Evolutionary conservation across 179 eudicot species (phyloP), one percentile per base, ranked within the genome.

Genomic region (Pouteria campechiana): DNA sequence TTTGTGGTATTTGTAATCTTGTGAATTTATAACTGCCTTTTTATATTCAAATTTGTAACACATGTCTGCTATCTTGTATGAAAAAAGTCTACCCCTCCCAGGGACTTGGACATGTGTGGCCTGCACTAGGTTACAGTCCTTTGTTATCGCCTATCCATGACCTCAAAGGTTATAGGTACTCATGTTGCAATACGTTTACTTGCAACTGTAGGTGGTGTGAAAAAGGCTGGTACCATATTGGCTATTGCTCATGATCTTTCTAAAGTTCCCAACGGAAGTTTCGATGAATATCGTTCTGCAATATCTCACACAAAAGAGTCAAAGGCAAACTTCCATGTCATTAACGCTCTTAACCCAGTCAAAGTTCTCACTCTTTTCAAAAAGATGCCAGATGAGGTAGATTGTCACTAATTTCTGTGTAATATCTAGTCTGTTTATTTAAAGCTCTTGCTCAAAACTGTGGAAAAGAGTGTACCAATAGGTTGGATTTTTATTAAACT

Each of bases 361-460:
- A 65, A 56, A 50, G 87, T 77, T 37, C 70, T 86, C 32, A 32
- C 61, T 22, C 74, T 90, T 43, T 77, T 90, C 48, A 82, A 67
- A 38, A 72, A 70, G 63, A 81, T 90, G 84, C 49, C 20, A 47
- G 94, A 90, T 61, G 75, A 74, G 96, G 98, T 90, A 56, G 46
- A 43, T 0, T 17, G 15, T n/a, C n/a, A n/a, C n/a, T n/a, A n/a
- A 25, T 3, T 5, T 54, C 17, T 23, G 8, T 7, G 13, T 25
- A 17, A 5, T 28, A n/a, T 52, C 16, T 19, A 29, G 15, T 25
- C 16, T 32, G 15, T 17, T 29, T 18, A 13, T 7, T 11, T 19
- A 11, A 28, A 30, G 20, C 21, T 58, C 25, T 57, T 11, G 1
- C 12, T 2, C 13, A 10, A 40, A 17, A 18, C 10, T 2, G 12